A percentile compares a stretch with the other conserved stretches of the same genome.
Conservation (phyloP, 2,329 filamentous ascomycete genomes). For the Westerdykella aurantiaca region DNA sequence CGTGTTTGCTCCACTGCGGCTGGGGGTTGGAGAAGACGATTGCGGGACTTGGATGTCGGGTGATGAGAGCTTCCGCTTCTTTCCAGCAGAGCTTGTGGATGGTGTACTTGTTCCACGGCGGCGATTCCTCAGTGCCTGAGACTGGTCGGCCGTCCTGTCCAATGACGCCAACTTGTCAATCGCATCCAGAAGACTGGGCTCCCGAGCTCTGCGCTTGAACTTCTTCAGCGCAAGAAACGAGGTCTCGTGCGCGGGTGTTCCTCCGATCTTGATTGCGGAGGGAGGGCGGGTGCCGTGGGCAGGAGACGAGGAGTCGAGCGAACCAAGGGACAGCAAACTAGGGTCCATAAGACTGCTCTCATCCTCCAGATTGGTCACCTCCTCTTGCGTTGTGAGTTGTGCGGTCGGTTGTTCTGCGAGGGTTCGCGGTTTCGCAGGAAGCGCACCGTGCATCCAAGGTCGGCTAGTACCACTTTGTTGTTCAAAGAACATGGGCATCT, state of each 20-base stretch:
- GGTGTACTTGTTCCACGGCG: too few species aligned
- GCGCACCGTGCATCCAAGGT: conserved; percentile 33
- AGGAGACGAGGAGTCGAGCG: conserved; percentile 29
- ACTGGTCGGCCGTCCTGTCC: too few species aligned
- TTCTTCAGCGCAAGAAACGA: conserved; percentile 47
- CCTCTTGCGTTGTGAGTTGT: neutral
- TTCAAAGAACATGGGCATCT: neutral
- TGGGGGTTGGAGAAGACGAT: conserved; percentile 33
- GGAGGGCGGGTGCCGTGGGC: conserved; percentile 36
- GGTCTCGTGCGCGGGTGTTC: conserved; percentile 41
- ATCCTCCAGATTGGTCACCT: conserved; percentile 2
- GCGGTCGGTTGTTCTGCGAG: neutral
- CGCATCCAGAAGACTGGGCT: conserved; percentile 47
- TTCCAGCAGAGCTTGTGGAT: neutral
- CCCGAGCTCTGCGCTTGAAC: conserved; percentile 46
- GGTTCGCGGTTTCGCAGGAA: conserved; percentile 15
- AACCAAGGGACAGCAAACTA: conserved; percentile 27
- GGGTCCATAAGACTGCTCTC: conserved; percentile 25
- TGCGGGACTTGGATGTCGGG: conserved; percentile 36
- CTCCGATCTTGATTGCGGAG: conserved; percentile 41
- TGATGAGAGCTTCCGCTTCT: conserved; percentile 24
- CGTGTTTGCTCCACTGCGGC: too few species aligned
- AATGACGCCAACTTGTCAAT: conserved; percentile 43
- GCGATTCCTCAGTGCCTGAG: neutral
- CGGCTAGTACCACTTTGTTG: conserved; percentile 11